Percentiles rank a stretch among this genome's conserved stretches.
Evolutionary conservation across 768 basidiomycete genomes (phyloP).

Genomic region (Rhodotorula kratochvilovae): DNA sequence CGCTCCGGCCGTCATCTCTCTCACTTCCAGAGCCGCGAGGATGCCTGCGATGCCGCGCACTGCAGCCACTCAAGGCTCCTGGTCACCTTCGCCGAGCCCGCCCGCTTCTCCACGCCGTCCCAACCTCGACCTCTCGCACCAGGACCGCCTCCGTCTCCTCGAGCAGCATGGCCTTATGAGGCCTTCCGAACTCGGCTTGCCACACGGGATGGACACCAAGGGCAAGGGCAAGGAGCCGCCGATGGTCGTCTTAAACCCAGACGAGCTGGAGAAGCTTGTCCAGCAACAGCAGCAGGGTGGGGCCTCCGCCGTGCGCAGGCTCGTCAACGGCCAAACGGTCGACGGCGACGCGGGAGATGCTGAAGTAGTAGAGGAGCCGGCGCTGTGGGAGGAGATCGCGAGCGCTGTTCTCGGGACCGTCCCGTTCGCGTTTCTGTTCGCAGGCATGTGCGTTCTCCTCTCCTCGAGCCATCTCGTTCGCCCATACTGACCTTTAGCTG

Average conservation of each 20-base stretch:
- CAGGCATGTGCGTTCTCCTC: conserved; percentile 31
- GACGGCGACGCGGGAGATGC: conserved; percentile 14
- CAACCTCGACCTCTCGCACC: conserved; percentile 26
- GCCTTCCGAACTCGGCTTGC: conserved; percentile 7
- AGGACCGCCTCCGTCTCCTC: conserved; percentile 26
- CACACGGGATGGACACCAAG: background rate
- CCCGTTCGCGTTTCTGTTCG: conserved; percentile 36
- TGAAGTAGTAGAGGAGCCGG: conserved; percentile 19
- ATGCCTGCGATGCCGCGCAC: background rate
- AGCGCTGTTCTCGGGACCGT: conserved; percentile 32
- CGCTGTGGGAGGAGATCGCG: conserved; percentile 37
- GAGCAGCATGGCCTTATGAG: conserved; percentile 3
- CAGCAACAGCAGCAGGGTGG: conserved; percentile 1
- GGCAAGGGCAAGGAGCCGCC: conserved; percentile 13
- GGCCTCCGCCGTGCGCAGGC: background rate
- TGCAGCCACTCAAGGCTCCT: background rate
- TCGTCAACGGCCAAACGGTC: background rate
- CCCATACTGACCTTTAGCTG: background rate
- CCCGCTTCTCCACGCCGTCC: conserved; percentile 1
- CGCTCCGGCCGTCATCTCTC: too few relatives aligned
- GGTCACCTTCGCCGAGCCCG: conserved; percentile 25
- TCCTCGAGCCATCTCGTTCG: background rate
- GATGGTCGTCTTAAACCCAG: conserved; percentile 27
- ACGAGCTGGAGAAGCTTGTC: conserved; percentile 27
- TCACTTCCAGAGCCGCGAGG: too few relatives aligned